Conservation (phyloP, 2,329 filamentous ascomycete species). For the Xylaria sp. region DNA sequence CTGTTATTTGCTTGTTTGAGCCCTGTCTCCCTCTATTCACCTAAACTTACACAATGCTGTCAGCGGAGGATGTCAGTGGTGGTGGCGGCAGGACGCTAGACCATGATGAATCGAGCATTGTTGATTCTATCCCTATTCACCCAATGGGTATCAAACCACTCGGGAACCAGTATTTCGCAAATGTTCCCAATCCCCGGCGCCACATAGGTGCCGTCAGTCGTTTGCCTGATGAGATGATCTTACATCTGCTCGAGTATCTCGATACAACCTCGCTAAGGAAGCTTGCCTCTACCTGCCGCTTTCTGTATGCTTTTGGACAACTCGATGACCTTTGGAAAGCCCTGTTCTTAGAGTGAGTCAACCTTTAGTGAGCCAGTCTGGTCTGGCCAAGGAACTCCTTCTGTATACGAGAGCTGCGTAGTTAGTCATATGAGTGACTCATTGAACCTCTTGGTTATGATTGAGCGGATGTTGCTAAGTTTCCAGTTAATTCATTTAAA, state of each 20-base stretch:
- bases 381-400: background rate
- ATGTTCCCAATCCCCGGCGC: slow-evolving; percentile 68
- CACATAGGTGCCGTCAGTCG: slow-evolving; percentile 68
- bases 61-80: slow-evolving; percentile 31
- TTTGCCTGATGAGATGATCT: slow-evolving; percentile 82
- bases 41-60: slow-evolving; percentile 32
- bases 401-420: background rate
- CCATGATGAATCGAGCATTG: slow-evolving; percentile 22
- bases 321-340: slow-evolving; percentile 90
- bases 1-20: background rate
- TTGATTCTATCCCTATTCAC: slow-evolving; percentile 71
- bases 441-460: too few species aligned
- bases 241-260: slow-evolving; percentile 76
- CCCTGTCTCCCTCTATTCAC: background rate
- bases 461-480: background rate
- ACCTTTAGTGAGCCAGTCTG: slow-evolving; percentile 12
- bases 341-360: slow-evolving; percentile 81
- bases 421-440: slow-evolving; percentile 7
- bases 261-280: slow-evolving; percentile 65
- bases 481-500: background rate
- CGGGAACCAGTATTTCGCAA: slow-evolving; percentile 78
- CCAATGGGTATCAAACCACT: slow-evolving; percentile 84
- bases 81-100: slow-evolving; percentile 25
- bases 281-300: slow-evolving; percentile 81
- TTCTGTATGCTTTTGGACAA: slow-evolving; percentile 82